A percentile compares a stretch with the other conserved stretches of the same genome.
These are phyloP conservation scores for Exidia glandulosa DNA, from an alignment of 768 basidiomycete genomes.

Conservation along the genomic window DNA sequence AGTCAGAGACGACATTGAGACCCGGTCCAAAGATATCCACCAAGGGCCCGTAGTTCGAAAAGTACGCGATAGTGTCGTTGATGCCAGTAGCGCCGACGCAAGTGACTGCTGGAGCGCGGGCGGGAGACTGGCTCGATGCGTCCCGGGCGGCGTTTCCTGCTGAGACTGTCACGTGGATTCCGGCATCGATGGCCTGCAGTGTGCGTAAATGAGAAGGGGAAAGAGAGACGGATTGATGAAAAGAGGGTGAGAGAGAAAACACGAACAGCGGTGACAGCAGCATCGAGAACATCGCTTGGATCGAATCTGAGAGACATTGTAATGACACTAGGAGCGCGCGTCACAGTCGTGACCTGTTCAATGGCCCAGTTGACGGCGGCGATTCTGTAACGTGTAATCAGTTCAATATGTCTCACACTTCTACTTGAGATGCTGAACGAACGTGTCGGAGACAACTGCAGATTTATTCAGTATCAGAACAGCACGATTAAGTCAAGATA, in stretches of 20 bases:
- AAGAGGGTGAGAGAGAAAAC: not conserved
- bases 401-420: not conserved
- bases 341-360: constrained; percentile 9
- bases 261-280: constrained; percentile 42
- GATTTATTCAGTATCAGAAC: not conserved
- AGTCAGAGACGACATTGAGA: constrained; percentile 5
- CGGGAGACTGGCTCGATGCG: constrained; percentile 3
- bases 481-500: not conserved
- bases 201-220: too few species aligned
- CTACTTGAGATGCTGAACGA: not conserved
- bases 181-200: constrained; percentile 26
- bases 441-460: constrained; percentile 1
- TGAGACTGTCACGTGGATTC: constrained; percentile 8
- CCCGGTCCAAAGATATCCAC: constrained; percentile 10
- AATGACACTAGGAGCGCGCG: constrained; percentile 21
- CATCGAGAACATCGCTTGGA: constrained; percentile 76
- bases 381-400: constrained; percentile 5
- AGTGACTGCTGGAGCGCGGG: constrained; percentile 5
- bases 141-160: constrained; percentile 8
- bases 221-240: not conserved
- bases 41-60: constrained; percentile 8
- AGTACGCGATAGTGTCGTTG: constrained; percentile 4
- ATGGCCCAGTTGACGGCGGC: constrained; percentile 24
- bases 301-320: constrained; percentile 96
- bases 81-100: constrained; percentile 8